Percentiles rank a stretch among this genome's conserved stretches.
Evolutionary conservation across 75 land plant genomes (phyloP).

Genomic region (Isoetes taiwanensis): DNA sequence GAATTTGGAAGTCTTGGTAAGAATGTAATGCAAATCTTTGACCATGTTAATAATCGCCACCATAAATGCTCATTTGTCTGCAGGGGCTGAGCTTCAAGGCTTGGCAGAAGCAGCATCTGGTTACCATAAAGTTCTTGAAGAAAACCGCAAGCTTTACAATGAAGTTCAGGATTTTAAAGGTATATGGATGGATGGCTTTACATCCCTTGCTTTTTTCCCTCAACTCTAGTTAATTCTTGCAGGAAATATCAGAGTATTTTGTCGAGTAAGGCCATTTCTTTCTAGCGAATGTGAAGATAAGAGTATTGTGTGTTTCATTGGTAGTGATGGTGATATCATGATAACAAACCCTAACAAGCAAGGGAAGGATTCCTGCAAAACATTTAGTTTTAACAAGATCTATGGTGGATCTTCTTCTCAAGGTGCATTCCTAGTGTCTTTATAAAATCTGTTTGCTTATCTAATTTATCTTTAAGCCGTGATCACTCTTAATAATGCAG

Average conservation of each 20-base stretch:
- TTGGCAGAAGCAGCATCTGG: conserved; percentile 2
- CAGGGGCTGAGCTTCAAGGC: background rate
- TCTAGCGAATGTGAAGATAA: conserved; percentile 11
- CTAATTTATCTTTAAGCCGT: background rate
- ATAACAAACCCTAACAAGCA: conserved; percentile 28
- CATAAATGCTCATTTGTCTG: no score
- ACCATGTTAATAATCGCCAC: no score
- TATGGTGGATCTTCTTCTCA: conserved; percentile 44
- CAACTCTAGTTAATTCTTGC: no score
- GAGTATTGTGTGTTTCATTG: conserved; percentile 25
- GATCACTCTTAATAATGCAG: conserved; percentile 24
- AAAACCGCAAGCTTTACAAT: conserved; percentile 5
- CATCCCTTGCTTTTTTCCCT: background rate
- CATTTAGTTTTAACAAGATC: conserved; percentile 40
- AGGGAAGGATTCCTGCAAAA: conserved; percentile 25
- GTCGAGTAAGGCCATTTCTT: conserved; percentile 57
- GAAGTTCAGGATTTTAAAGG: conserved; percentile 4
- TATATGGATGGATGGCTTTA: background rate
- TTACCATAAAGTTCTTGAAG: conserved; percentile 3
- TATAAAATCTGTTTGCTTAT: background rate
- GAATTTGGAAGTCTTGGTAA: conserved; percentile 46
- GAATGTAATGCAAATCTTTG: no score
- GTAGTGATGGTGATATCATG: conserved; percentile 37
- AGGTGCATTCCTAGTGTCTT: no score
- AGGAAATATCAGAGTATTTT: conserved; percentile 79